These are phyloP conservation scores for Phytophthora pistaciae DNA, from an alignment of 352 stramenopile genomes.

Conservation along the genomic window DNA sequence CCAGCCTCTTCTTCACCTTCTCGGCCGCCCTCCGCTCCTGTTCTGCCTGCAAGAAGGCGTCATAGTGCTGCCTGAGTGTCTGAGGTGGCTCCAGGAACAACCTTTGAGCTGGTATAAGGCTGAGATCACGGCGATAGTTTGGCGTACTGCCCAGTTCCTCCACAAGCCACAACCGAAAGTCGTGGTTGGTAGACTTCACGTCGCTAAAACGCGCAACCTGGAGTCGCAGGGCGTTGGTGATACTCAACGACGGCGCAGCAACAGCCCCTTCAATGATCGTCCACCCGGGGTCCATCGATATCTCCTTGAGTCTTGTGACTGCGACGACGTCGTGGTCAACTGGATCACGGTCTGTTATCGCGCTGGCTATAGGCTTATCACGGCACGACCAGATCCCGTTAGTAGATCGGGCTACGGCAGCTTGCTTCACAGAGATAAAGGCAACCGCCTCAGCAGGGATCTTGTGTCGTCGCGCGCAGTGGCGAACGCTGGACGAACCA, in stretches of 20 bases:
- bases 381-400: constrained; percentile 18
- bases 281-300: constrained; percentile 37
- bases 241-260: constrained; percentile 14
- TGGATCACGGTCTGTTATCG: background rate
- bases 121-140: background rate
- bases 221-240: constrained; percentile 41
- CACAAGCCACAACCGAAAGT: constrained; percentile 48
- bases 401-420: background rate
- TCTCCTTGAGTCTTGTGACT: constrained; percentile 39
- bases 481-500: constrained; percentile 22
- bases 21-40: constrained; percentile 22
- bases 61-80: constrained; percentile 39
- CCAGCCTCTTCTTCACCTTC: constrained; percentile 14
- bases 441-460: constrained; percentile 24
- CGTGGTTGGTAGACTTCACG: constrained; percentile 36
- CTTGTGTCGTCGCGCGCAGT: constrained; percentile 22
- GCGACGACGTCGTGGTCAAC: constrained; percentile 15
- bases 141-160: constrained; percentile 17
- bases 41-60: constrained; percentile 23
- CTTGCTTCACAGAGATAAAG: constrained; percentile 15
- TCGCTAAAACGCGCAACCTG: constrained; percentile 37
- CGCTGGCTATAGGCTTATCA: constrained; percentile 4
- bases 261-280: constrained; percentile 39
- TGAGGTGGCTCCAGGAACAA: constrained; percentile 45
- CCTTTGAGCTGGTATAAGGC: constrained; percentile 26